Base-by-base conservation (phyloP, 768 basidiomycete species). In the Panaeolus papilionaceus region DNA sequence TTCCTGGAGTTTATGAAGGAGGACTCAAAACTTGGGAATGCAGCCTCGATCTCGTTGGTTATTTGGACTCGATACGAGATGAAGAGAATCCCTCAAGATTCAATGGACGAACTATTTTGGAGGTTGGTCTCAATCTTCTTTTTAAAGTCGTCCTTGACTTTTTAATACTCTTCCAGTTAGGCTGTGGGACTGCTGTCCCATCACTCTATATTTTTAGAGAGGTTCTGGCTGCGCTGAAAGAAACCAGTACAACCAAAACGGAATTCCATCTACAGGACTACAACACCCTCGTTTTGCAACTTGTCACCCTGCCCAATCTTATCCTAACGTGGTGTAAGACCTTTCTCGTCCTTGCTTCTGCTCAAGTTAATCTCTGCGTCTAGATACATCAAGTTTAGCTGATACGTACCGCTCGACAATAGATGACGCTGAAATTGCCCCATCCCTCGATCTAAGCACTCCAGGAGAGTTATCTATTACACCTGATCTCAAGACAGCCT, bases 21-120 rank as follows among this genome's bases (percentile, higher is more conserved):
- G 97, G 97, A 5, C 77, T 99, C 63, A 98, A 99, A 79, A 98
- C 96, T 1, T 99, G 97, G 97, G 97, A 99, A 77, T 97, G 95
- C 71, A 92, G 93, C 61, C 78, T 96, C 14, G 97, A 99, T 76
- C 82, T 99, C 2, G 93, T 92, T 0, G 83, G 87, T 39, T 91
- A 90, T 71, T 80, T 93, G 12, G 80, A 84, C 65, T 72, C 77
- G 23, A 68, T 82, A 54, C 72, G 74, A 20, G 71, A 71, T 37
- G 63, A 67, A 4, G 63, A 64, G 4, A 42, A 65, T 8, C 39
- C 45, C 26, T 61, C 71, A 37, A 74, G 73, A 40, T 73, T 79
- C 51, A 64, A 71, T 38, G 92, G 90, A 0, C 86, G 84, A 71
- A 83, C 84, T 16, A 78, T 93, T 10, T 73, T 96, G 11, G 96